Conservation (phyloP, 1,284 basidiomycete species). For the Ceratobasidium sp. region DNA sequence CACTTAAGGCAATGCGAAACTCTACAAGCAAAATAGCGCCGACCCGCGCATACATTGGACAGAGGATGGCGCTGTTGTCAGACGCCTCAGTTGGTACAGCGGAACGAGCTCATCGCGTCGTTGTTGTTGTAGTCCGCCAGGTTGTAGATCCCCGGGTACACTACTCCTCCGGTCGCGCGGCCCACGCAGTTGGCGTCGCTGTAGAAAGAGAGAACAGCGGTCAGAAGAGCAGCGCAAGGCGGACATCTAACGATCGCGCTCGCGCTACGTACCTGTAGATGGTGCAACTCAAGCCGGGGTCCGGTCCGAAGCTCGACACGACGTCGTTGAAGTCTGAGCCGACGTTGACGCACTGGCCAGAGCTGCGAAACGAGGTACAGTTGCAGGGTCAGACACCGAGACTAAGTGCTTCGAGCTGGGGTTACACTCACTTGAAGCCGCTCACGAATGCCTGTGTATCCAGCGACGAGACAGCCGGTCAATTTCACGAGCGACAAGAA, state of each 20-base stretch:
- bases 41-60: too few relatives aligned
- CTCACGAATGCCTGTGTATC: neutral
- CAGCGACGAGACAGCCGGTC: neutral
- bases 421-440: neutral
- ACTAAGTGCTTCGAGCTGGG: too few relatives aligned
- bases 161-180: neutral
- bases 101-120: conserved; percentile 8
- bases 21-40: neutral
- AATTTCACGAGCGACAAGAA: neutral
- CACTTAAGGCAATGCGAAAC: neutral
- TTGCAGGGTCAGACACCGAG: neutral
- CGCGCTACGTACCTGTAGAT: neutral
- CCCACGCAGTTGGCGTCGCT: neutral
- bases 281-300: neutral
- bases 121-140: conserved; percentile 6
- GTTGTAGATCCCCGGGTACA: conserved; percentile 1
- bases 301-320: conserved; percentile 9
- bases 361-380: neutral
- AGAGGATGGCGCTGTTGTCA: too few relatives aligned
- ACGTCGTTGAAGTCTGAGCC: conserved; percentile 3
- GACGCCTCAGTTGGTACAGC: neutral
- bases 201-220: too few relatives aligned
- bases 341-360: neutral
- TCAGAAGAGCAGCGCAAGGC: too few relatives aligned
- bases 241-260: too few relatives aligned